Conservation (phyloP, 176 grass and related monocot genomes). For the Rhynchospora pubera region DNA sequence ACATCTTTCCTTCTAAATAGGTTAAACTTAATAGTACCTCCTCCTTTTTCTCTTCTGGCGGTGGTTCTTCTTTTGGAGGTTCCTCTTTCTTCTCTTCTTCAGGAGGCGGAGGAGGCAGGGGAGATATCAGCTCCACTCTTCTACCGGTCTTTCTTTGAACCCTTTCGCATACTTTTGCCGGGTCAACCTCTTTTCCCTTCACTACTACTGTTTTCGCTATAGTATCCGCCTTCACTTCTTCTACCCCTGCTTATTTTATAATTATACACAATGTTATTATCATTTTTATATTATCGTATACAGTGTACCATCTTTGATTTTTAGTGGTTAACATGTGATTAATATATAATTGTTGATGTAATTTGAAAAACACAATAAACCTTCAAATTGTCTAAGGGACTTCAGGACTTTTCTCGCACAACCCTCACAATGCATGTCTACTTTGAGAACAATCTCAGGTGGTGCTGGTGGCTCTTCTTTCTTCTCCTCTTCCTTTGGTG, state of each 20-base stretch:
- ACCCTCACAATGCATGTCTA: slow-evolving; percentile 71
- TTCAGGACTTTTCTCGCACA: slow-evolving; percentile 58
- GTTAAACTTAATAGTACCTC: slow-evolving; percentile 32
- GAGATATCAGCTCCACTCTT: slow-evolving; percentile 60
- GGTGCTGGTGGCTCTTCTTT: slow-evolving; percentile 29
- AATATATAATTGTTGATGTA: background rate
- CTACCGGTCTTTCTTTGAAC: slow-evolving; percentile 59
- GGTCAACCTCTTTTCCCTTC: slow-evolving; percentile 40
- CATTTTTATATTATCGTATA: background rate
- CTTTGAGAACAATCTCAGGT: slow-evolving; percentile 52
- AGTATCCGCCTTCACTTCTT: slow-evolving; percentile 51
- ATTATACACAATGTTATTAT: background rate
- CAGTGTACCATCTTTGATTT: background rate
- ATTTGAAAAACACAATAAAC: slow-evolving; percentile 8
- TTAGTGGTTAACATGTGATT: background rate
- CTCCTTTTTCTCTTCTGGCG: slow-evolving; percentile 51
- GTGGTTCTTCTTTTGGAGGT: slow-evolving; percentile 14
- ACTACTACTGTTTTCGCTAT: slow-evolving; percentile 55
- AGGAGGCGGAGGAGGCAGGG: slow-evolving; percentile 28
- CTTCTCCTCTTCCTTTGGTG: slow-evolving; percentile 22
- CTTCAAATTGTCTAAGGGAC: slow-evolving; percentile 45
- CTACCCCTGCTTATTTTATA: slow-evolving; percentile 27
- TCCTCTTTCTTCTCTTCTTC: slow-evolving; percentile 63
- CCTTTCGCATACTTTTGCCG: slow-evolving; percentile 45
- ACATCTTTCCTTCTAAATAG: background rate